Evolutionary conservation across 176 grass and related monocot genomes (phyloP).

Genomic region (Eragrostis nindensis): DNA sequence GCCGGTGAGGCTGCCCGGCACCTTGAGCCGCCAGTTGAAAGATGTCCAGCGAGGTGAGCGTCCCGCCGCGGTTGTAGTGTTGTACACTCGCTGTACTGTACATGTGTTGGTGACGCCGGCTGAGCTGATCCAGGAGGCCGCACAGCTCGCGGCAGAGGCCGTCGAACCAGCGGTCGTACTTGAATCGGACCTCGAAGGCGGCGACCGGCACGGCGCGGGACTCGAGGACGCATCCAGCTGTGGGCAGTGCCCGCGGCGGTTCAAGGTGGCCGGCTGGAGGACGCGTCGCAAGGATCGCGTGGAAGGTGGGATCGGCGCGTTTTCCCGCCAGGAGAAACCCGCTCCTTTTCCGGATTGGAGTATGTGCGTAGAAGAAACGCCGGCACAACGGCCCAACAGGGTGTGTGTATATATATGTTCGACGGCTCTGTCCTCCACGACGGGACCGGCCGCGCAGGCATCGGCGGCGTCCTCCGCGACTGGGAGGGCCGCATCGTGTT

Average conservation of each 20-base stretch:
- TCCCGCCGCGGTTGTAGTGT: too few relatives aligned
- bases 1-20: not conserved
- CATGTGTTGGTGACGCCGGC: not conserved
- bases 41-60: slow-evolving; percentile 21
- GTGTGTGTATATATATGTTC: too few relatives aligned
- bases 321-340: too few relatives aligned
- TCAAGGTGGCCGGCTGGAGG: not conserved
- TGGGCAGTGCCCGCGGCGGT: not conserved
- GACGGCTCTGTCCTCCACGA: not conserved
- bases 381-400: too few relatives aligned
- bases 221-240: not conserved
- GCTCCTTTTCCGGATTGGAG: too few relatives aligned
- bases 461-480: not conserved
- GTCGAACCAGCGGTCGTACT: not conserved
- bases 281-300: too few relatives aligned
- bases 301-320: too few relatives aligned
- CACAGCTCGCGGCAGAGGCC: not conserved
- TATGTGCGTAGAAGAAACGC: too few relatives aligned
- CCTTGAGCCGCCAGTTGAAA: not conserved
- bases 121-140: slow-evolving; percentile 16
- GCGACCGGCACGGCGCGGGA: not conserved
- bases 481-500: not conserved
- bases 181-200: not conserved
- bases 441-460: not conserved
- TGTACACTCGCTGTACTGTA: not conserved